Base-by-base conservation (phyloP, 2,329 filamentous ascomycete species). In the Huntiella savannae region DNA sequence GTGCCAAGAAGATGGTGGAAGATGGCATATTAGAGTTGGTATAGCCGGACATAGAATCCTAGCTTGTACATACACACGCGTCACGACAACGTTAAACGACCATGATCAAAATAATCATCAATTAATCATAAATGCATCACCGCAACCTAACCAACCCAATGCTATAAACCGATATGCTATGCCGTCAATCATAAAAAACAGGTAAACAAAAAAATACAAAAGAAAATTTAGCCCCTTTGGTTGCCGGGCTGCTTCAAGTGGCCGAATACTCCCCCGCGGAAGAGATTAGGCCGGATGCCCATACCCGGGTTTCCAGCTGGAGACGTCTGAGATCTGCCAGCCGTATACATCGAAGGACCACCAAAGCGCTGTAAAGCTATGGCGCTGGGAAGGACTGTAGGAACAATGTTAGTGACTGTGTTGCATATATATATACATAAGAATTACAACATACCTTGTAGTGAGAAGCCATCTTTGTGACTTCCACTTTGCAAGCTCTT, bases 1-100 rank as follows among this genome's bases (percentile, higher is more conserved):
- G 86, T 58, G 74, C 85, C 1, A 83, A 77, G 59, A 55, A 58
- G 3, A 57, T 76, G 41, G 67, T 79, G 6, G 66, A 73, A 15
- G 60, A 62, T 5, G 71, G 69, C 1, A 63, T 69, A 45, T 71
- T 74, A 16, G 75, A 77, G 58, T 60, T 77, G 50, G 70, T 77
- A 17, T 77, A 64, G 71, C 28, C 12, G 22, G n/a, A 19, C 5
- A 10, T 3, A 40, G 33, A 13, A 36, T 13, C 34, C 34, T 16
- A 36, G 12, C 15, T 36, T 16, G 15, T n/a, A 36, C 34, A n/a
- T 16, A 36, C 12, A 36, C 4, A n/a, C 34, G 12, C 34, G 15
- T 36, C 34, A 43, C 28, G n/a, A 46, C 22, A 39, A n/a, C 40
- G 19, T 17, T 33, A 17, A 38, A 36, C 19, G n/a, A 44, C 34